A percentile compares a stretch with the other conserved stretches of the same genome.
These are phyloP conservation scores for Phytophthora macrochlamydospora DNA, from an alignment of 352 stramenopile genomes.

Conservation along the genomic window DNA sequence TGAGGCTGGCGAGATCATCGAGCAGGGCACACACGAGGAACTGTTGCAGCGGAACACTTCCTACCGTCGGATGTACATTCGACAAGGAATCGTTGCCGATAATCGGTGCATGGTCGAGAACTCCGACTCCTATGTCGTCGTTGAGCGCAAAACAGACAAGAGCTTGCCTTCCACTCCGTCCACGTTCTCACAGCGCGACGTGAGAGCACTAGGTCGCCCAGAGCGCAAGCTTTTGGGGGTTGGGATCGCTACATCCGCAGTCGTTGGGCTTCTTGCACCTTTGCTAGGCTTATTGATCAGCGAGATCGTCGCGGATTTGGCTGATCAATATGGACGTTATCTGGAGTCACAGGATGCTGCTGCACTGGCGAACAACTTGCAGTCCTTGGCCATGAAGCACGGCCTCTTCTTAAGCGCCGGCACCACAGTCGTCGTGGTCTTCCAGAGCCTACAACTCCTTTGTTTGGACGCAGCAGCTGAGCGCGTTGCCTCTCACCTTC, in stretches of 20 bases:
- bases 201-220: slow-evolving; percentile 31
- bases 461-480: slow-evolving; percentile 57
- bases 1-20: slow-evolving; percentile 41
- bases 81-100: slow-evolving; percentile 7
- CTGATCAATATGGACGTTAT: slow-evolving; percentile 30
- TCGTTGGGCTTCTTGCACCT: slow-evolving; percentile 41
- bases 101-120: slow-evolving; percentile 6
- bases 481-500: slow-evolving; percentile 52
- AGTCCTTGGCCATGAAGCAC: slow-evolving; percentile 19
- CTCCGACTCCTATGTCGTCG: not conserved
- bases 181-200: slow-evolving; percentile 40
- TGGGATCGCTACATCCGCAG: slow-evolving; percentile 33
- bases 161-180: slow-evolving; percentile 9
- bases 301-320: slow-evolving; percentile 43
- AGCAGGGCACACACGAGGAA: slow-evolving; percentile 52
- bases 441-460: slow-evolving; percentile 40
- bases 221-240: slow-evolving; percentile 45
- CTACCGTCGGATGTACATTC: slow-evolving; percentile 85
- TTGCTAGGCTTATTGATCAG: slow-evolving; percentile 38
- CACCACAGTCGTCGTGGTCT: slow-evolving; percentile 32
- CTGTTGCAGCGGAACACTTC: slow-evolving; percentile 58
- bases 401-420: slow-evolving; percentile 42
- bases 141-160: not conserved
- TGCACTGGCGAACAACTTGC: slow-evolving; percentile 9
- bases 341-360: slow-evolving; percentile 25